Evolutionary conservation across 345 rosid species (phyloP).

Genomic region (Isatis tinctoria): DNA sequence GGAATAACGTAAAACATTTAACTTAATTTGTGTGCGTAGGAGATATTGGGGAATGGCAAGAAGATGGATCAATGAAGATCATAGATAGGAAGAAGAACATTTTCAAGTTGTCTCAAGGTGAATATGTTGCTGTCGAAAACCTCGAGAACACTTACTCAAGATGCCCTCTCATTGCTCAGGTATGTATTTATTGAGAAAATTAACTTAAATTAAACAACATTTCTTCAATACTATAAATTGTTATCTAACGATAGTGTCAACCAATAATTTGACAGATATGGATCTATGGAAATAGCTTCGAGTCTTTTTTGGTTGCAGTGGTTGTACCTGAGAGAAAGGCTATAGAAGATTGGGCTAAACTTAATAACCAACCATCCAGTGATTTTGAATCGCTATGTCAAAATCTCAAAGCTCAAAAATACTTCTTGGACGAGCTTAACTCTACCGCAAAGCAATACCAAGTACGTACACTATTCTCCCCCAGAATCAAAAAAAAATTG

Average conservation of each 20-base stretch:
- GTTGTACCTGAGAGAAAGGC: conserved; percentile 71
- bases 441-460: conserved; percentile 57
- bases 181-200: conserved; percentile 15
- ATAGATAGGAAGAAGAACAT: conserved; percentile 94
- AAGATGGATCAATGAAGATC: conserved; percentile 84
- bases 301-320: conserved; percentile 84
- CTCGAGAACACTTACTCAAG: conserved; percentile 68
- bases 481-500: not conserved
- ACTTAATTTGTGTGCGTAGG: conserved; percentile 36
- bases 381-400: conserved; percentile 70
- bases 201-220: not conserved
- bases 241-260: not conserved
- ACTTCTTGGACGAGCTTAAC: conserved; percentile 76
- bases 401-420: conserved; percentile 60
- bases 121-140: conserved; percentile 90
- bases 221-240: not conserved
- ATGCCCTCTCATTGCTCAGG: conserved; percentile 74
- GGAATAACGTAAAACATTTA: not conserved
- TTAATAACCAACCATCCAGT: conserved; percentile 29
- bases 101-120: conserved; percentile 93
- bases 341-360: conserved; percentile 77
- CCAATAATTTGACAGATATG: conserved; percentile 53
- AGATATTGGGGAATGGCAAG: conserved; percentile 91
- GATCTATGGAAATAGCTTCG: conserved; percentile 94
- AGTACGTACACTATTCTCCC: conserved; percentile 36